These are phyloP conservation scores for Cytospora chrysosperma DNA, from an alignment of 2,329 filamentous ascomycete species.

Conservation along the genomic window DNA sequence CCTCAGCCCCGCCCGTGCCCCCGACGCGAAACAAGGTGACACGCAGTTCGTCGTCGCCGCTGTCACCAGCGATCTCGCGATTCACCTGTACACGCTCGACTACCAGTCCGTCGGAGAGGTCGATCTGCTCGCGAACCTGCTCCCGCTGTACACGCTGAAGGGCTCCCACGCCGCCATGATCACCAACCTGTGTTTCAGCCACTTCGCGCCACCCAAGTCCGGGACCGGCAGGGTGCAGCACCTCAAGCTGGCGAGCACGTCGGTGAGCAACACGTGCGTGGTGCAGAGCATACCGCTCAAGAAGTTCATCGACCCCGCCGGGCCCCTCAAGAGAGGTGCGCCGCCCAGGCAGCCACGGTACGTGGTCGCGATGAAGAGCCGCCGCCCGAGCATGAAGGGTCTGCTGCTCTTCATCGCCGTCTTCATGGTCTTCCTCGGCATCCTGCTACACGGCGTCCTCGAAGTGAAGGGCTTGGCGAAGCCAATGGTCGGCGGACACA, in stretches of 20 bases:
- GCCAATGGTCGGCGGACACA: constrained; percentile 53
- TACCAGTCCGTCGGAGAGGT: constrained; percentile 51
- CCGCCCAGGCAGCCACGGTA: constrained; percentile 62
- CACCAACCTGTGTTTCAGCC: constrained; percentile 58
- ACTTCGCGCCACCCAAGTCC: constrained; percentile 54
- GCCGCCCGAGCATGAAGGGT: constrained; percentile 48
- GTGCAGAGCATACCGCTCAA: constrained; percentile 76
- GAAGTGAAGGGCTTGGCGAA: constrained; percentile 60
- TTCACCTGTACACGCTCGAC: constrained; percentile 76
- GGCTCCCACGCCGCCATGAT: constrained; percentile 58
- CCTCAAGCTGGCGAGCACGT: constrained; percentile 78
- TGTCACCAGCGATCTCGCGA: constrained; percentile 75
- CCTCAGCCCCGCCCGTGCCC: constrained; percentile 56
- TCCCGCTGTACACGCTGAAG: constrained; percentile 52
- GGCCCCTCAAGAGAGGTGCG: constrained; percentile 35
- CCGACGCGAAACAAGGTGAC: constrained; percentile 53
- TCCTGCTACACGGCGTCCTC: constrained; percentile 62
- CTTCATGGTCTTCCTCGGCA: constrained; percentile 59
- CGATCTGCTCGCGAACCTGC: constrained; percentile 51
- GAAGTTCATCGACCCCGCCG: constrained; percentile 39
- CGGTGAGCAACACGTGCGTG: constrained; percentile 74
- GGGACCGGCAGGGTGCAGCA: constrained; percentile 52
- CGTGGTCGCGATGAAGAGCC: constrained; percentile 62
- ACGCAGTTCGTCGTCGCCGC: constrained; percentile 80
- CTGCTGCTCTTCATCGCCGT: constrained; percentile 55